These are phyloP conservation scores for Rubus parviflorus DNA, from an alignment of 306 rosid genomes.

Conservation along the genomic window DNA sequence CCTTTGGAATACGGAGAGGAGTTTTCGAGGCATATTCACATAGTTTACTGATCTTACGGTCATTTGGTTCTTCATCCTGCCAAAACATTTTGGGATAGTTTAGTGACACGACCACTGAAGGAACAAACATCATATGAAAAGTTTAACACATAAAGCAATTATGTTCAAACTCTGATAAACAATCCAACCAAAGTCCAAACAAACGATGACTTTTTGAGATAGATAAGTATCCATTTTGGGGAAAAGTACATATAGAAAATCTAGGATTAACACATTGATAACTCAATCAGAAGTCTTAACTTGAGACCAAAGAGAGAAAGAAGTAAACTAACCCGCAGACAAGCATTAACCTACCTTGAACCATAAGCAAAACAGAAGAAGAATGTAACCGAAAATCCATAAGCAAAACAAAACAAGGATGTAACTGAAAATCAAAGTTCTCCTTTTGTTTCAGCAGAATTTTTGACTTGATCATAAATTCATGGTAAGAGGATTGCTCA, in stretches of 20 bases:
- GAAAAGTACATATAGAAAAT: too few relatives aligned
- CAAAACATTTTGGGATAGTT: constrained; percentile 5
- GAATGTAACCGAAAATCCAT: not conserved
- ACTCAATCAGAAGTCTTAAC: too few relatives aligned
- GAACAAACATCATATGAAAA: not conserved
- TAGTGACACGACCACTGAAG: constrained; percentile 15
- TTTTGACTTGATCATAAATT: not conserved
- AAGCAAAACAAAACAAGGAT: not conserved
- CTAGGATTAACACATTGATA: too few relatives aligned
- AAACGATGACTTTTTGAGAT: too few relatives aligned
- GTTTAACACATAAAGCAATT: not conserved
- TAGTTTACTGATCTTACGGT: constrained; percentile 70
- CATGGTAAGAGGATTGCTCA: not conserved
- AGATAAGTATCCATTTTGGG: too few relatives aligned
- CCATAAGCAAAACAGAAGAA: not conserved
- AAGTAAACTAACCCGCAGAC: not conserved
- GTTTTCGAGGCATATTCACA: constrained; percentile 80
- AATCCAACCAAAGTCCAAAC: not conserved
- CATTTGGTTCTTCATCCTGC: constrained; percentile 85
- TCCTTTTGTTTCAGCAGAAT: not conserved
- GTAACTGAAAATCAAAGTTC: not conserved
- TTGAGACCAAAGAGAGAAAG: not conserved
- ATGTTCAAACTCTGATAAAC: not conserved
- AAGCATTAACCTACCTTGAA: too few relatives aligned
- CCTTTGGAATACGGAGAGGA: constrained; percentile 94